Conservation (phyloP, 352 stramenopile species). For the Pythium sp. region DNA sequence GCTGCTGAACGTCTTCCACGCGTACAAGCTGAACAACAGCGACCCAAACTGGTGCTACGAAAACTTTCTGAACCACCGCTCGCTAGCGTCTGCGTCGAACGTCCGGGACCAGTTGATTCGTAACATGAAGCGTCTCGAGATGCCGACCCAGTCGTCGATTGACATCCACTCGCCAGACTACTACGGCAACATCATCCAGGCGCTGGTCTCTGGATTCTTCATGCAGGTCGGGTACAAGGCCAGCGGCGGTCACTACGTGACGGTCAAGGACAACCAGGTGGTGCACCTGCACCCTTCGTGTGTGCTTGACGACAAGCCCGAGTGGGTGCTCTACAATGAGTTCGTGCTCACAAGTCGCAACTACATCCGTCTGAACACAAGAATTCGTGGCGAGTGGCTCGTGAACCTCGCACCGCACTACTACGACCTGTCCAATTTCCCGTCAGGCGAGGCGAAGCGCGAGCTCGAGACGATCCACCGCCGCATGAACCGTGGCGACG, state of each 20-base stretch:
- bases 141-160: slow-evolving; percentile 66
- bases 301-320: slow-evolving; percentile 94
- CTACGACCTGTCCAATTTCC: slow-evolving; percentile 98
- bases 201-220: slow-evolving; percentile 96
- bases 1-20: slow-evolving; percentile 97
- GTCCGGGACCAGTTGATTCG: slow-evolving; percentile 96
- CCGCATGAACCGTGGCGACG: slow-evolving; percentile 35
- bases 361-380: slow-evolving; percentile 98
- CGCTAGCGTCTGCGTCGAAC: slow-evolving; percentile 92
- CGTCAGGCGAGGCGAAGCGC: slow-evolving; percentile 93
- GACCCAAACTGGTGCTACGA: slow-evolving; percentile 96
- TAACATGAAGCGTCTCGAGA: slow-evolving; percentile 94
- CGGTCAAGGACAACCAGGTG: slow-evolving; percentile 99
- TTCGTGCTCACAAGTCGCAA: slow-evolving; percentile 99
- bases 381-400: slow-evolving; percentile 91
- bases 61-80: slow-evolving; percentile 97
- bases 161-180: slow-evolving; percentile 86
- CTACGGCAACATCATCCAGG: slow-evolving; percentile 92
- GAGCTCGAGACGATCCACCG: slow-evolving; percentile 91
- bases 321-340: slow-evolving; percentile 99
- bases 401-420: slow-evolving; percentile 95
- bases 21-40: slow-evolving; percentile 92
- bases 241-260: slow-evolving; percentile 94
- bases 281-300: slow-evolving; percentile 97
- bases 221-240: slow-evolving; percentile 94